These are phyloP conservation scores for Vigna trinervia DNA, from an alignment of 306 rosid genomes.

Conservation along the genomic window DNA sequence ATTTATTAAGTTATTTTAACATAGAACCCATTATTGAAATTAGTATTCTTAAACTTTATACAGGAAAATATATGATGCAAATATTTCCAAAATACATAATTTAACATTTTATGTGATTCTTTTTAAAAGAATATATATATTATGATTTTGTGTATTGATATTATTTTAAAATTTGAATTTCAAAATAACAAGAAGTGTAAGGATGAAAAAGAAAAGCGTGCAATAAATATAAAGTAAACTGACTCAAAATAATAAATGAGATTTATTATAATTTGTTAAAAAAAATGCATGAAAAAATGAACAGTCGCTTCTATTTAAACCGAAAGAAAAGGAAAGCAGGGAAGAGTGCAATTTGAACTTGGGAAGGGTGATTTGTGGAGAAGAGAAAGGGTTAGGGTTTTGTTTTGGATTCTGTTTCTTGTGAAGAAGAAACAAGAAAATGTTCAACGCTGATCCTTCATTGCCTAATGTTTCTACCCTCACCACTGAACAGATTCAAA, in stretches of 20 bases:
- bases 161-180: no score
- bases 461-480: slow-evolving; percentile 34
- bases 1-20: no score
- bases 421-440: slow-evolving; percentile 41
- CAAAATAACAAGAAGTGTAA: neutral
- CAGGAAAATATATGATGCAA: no score
- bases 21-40: no score
- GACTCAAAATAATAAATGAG: neutral
- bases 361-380: slow-evolving; percentile 19
- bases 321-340: neutral
- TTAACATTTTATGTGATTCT: no score
- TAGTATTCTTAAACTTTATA: no score
- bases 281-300: slow-evolving; percentile 1
- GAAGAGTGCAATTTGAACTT: slow-evolving; percentile 29
- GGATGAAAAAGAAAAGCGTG: no score
- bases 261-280: neutral
- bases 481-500: slow-evolving; percentile 62
- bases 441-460: slow-evolving; percentile 54
- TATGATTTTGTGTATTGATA: no score
- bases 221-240: neutral
- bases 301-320: slow-evolving; percentile 12
- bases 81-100: neutral
- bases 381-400: slow-evolving; percentile 52
- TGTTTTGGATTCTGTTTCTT: neutral
- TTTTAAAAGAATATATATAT: no score